Percentiles rank a stretch among this genome's conserved stretches.
phyloP scores from a whole-genome alignment of 2,329 filamentous ascomycete species.

The Rugonectria rugulosa region DNA sequence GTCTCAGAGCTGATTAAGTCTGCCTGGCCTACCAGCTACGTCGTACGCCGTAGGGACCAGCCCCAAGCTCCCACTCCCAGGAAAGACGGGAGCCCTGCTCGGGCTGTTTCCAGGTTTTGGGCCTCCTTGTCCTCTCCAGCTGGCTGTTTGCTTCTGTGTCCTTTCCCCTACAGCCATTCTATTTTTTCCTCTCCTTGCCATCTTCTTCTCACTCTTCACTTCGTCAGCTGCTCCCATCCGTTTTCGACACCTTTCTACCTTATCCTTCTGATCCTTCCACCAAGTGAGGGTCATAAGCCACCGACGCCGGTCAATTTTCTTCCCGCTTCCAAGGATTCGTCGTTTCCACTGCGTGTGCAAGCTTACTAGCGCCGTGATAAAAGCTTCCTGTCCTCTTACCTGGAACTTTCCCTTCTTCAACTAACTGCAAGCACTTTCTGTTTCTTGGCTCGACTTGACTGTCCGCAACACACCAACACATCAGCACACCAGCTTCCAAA shows the following conservation, averaged over 20 bases:
- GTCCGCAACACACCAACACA: constrained; percentile 13
- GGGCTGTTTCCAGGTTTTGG: constrained; percentile 8
- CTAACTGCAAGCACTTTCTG: constrained; percentile 28
- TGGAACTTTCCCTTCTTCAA: constrained; percentile 30
- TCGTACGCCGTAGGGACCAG: too few relatives aligned
- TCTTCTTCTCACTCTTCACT: constrained; percentile 13
- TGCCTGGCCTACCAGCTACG: neutral
- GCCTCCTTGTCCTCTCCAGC: neutral
- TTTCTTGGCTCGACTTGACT: constrained; percentile 11
- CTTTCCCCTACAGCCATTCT: constrained; percentile 29
- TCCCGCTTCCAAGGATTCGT: constrained; percentile 37
- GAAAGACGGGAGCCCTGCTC: constrained; percentile 13
- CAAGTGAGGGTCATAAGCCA: constrained; percentile 38
- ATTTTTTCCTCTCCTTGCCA: constrained; percentile 18
- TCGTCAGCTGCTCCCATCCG: constrained; percentile 32
- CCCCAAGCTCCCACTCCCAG: constrained; percentile 5
- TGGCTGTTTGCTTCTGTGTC: too few relatives aligned
- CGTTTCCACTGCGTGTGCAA: constrained; percentile 14
- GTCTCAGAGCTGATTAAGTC: constrained; percentile 22
- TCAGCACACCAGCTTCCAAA: constrained; percentile 28
- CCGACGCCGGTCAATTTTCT: constrained; percentile 41
- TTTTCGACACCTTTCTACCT: constrained; percentile 11
- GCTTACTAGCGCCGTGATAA: constrained; percentile 39
- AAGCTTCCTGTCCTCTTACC: constrained; percentile 36
- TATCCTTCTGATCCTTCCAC: constrained; percentile 7